These are phyloP conservation scores for Metschnikowia arizonensis DNA, from an alignment of 805 yeast species.

Conservation along the genomic window DNA sequence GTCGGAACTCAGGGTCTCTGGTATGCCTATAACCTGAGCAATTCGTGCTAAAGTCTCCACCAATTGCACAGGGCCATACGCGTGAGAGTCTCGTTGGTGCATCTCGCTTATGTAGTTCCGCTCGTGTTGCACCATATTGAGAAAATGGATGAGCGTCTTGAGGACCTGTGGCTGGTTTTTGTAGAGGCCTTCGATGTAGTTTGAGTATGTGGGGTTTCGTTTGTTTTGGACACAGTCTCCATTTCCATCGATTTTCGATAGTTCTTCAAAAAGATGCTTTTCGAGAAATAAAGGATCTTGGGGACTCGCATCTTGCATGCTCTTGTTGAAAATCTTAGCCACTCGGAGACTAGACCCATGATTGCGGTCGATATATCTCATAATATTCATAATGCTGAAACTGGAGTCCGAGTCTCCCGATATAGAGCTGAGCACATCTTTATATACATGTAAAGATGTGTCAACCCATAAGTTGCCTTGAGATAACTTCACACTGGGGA, in stretches of 20 bases:
- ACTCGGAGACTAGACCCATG: constrained; percentile 23
- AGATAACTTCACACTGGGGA: constrained; percentile 13
- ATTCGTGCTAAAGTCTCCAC: constrained; percentile 12
- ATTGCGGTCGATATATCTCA: constrained; percentile 25
- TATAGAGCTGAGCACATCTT: constrained; percentile 16
- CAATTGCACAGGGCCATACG: constrained; percentile 14
- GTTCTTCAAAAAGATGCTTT: constrained; percentile 11
- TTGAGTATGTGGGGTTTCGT: not conserved
- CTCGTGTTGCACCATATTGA: constrained; percentile 15
- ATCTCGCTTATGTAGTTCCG: constrained; percentile 7
- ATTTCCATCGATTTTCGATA: not conserved
- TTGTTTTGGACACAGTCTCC: not conserved
- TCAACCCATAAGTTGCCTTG: constrained; percentile 17
- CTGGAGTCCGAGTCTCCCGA: constrained; percentile 30
- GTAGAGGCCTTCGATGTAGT: constrained; percentile 9
- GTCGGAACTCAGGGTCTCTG: constrained; percentile 4
- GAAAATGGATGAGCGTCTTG: constrained; percentile 9
- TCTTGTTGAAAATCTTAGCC: constrained; percentile 26
- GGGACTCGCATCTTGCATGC: constrained; percentile 1
- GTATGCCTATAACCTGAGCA: constrained; percentile 10
- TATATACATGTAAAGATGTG: constrained; percentile 11
- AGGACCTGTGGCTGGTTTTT: constrained; percentile 10
- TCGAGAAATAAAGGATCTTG: constrained; percentile 13
- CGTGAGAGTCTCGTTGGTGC: constrained; percentile 5
- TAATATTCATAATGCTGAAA: constrained; percentile 27